These are phyloP conservation scores for Alternaria rosae DNA, from an alignment of 2,329 filamentous ascomycete genomes.

Conservation along the genomic window DNA sequence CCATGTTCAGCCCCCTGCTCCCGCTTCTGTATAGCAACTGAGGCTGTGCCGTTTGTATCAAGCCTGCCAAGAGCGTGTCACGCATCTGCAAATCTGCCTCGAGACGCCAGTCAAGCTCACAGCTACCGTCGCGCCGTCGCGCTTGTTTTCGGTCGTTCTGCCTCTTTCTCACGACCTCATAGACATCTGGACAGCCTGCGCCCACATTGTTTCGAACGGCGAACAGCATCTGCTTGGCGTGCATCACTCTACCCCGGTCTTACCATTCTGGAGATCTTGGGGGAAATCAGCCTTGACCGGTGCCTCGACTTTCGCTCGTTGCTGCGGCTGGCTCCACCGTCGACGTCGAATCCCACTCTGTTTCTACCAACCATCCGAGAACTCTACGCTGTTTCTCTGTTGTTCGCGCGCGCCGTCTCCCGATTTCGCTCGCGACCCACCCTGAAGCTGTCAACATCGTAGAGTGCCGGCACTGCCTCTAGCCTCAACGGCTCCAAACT, in stretches of 20 bases:
- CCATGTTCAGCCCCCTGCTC: conserved; percentile 23
- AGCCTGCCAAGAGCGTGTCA: conserved; percentile 39
- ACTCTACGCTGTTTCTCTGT: conserved; percentile 24
- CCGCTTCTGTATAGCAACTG: conserved; percentile 35
- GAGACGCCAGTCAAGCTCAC: conserved; percentile 41
- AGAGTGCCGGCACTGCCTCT: conserved; percentile 43
- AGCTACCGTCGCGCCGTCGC: conserved; percentile 37
- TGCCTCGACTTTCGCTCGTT: conserved; percentile 35
- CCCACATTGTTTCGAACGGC: conserved; percentile 26
- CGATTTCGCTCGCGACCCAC: conserved; percentile 29
- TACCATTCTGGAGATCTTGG: conserved; percentile 31
- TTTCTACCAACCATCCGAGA: conserved; percentile 31
- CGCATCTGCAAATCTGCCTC: conserved; percentile 47
- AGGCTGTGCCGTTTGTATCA: conserved; percentile 46
- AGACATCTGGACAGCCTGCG: conserved; percentile 25
- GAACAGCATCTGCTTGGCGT: conserved; percentile 37
- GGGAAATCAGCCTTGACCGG: conserved; percentile 50
- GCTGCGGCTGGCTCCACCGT: conserved; percentile 40
- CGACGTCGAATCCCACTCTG: conserved; percentile 31
- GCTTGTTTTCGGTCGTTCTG: conserved; percentile 36
- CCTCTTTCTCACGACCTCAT: conserved; percentile 19
- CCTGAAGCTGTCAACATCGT: conserved; percentile 34
- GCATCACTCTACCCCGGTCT: conserved; percentile 34
- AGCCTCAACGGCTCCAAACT: conserved; percentile 35
- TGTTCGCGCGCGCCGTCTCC: conserved; percentile 34